These are phyloP conservation scores for Lavandula angustifolia DNA, from an alignment of 257 asterid species.

Conservation along the genomic window DNA sequence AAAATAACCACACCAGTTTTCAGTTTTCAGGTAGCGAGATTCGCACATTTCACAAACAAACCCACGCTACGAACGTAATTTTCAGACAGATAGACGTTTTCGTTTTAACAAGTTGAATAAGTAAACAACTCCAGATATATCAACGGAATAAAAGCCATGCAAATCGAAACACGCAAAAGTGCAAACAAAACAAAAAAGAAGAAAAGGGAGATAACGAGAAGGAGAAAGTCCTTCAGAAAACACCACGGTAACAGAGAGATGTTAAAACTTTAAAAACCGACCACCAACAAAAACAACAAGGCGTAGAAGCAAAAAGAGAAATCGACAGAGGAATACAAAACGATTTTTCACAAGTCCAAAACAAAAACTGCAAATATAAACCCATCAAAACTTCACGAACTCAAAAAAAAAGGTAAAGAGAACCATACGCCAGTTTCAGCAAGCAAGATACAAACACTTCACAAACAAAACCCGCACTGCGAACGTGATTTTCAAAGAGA, in stretches of 20 bases:
- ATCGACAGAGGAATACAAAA: neutral
- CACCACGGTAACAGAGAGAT: slow-evolving; percentile 8
- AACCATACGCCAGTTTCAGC: neutral
- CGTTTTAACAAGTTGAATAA: too few species aligned
- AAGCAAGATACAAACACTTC: neutral
- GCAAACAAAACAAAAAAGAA: neutral
- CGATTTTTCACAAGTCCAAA: neutral
- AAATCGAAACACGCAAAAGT: slow-evolving; percentile 16
- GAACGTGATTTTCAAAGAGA: neutral
- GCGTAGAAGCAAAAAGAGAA: neutral
- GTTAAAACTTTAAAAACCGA: slow-evolving; percentile 10
- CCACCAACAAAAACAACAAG: neutral
- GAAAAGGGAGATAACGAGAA: neutral
- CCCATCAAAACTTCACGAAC: neutral
- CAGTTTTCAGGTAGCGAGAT: too few species aligned
- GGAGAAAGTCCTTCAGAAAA: slow-evolving; percentile 21
- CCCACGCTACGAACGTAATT: too few species aligned
- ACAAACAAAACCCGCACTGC: neutral
- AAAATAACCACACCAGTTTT: too few species aligned
- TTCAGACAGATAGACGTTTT: too few species aligned
- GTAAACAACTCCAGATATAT: neutral
- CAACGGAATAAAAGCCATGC: slow-evolving; percentile 31
- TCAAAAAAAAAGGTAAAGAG: neutral
- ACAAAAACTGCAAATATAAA: neutral
- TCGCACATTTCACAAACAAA: too few species aligned